Evolutionary conservation across 805 yeast species (phyloP).

Genomic region (Lachancea quebecensis): DNA sequence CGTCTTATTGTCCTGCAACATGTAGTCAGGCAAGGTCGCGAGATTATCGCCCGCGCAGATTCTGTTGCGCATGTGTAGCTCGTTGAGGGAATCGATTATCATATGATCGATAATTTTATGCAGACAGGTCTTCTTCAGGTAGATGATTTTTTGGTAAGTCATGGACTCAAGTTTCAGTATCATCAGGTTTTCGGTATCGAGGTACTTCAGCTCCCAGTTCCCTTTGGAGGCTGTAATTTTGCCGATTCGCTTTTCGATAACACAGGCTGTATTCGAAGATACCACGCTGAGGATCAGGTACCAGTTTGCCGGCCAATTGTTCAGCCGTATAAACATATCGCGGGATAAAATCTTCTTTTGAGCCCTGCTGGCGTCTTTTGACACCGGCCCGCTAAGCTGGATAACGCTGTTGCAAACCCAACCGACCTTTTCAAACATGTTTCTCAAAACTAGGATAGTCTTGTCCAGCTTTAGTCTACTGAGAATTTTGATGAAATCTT

Average conservation of each 20-base stretch:
- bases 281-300: conserved; percentile 29
- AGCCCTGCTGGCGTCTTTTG: conserved; percentile 13
- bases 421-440: conserved; percentile 33
- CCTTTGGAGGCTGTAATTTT: conserved; percentile 28
- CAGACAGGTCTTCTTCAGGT: conserved; percentile 26
- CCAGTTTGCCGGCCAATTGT: conserved; percentile 34
- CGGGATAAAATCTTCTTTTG: conserved; percentile 5
- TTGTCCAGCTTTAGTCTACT: conserved; percentile 29
- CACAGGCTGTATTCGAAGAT: conserved; percentile 28
- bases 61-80: conserved; percentile 25
- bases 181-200: conserved; percentile 20
- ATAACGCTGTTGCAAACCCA: conserved; percentile 29
- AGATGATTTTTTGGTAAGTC: conserved; percentile 29
- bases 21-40: conserved; percentile 21
- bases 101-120: conserved; percentile 32
- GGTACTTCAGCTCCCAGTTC: conserved; percentile 29
- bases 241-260: conserved; percentile 30
- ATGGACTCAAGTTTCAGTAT: conserved; percentile 28
- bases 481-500: conserved; percentile 23
- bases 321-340: conserved; percentile 28
- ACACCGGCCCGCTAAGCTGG: conserved; percentile 18
- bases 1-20: conserved; percentile 6
- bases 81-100: conserved; percentile 32
- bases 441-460: conserved; percentile 24
- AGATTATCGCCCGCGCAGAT: conserved; percentile 18